Conservation (phyloP, 352 stramenopile species). For the Globisporangium apiculatum region DNA sequence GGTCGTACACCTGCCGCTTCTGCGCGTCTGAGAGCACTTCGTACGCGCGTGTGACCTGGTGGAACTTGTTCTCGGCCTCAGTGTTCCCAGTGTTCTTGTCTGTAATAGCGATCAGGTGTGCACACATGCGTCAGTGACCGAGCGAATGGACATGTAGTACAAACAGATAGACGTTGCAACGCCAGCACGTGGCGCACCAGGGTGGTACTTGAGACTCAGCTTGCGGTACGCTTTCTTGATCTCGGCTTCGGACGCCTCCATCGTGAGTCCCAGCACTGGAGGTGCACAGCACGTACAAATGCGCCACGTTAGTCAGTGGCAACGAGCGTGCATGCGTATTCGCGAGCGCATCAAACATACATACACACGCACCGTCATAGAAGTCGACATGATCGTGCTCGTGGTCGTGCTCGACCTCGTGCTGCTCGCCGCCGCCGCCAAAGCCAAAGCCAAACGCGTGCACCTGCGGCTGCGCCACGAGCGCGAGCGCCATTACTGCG, state of each 20-base stretch:
- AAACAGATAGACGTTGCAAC: not conserved
- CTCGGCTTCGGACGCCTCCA: slow-evolving; percentile 81
- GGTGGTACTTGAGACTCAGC: slow-evolving; percentile 94
- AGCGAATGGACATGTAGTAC: too few relatives aligned
- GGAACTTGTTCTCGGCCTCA: slow-evolving; percentile 83
- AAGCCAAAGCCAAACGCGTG: slow-evolving; percentile 48
- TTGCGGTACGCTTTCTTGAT: slow-evolving; percentile 96
- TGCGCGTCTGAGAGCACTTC: slow-evolving; percentile 88
- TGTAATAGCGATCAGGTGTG: not conserved
- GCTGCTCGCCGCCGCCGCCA: slow-evolving; percentile 24
- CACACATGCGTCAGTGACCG: too few relatives aligned
- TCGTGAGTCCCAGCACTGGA: slow-evolving; percentile 61
- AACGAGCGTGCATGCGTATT: not conserved
- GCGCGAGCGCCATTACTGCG: slow-evolving; percentile 19
- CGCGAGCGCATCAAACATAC: not conserved
- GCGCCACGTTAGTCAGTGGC: not conserved
- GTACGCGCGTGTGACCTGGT: slow-evolving; percentile 87
- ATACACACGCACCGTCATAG: slow-evolving; percentile 45
- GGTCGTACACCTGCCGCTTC: slow-evolving; percentile 89
- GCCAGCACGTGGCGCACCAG: slow-evolving; percentile 27
- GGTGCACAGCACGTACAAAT: slow-evolving; percentile 4
- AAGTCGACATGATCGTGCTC: slow-evolving; percentile 66
- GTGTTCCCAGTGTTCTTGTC: slow-evolving; percentile 85
- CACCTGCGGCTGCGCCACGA: slow-evolving; percentile 27
- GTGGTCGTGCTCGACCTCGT: slow-evolving; percentile 32